Evolutionary conservation across 148 eudicot genomes (phyloP), one percentile per base, ranked within the genome.

Genomic region (Dysphania ambrosioides): DNA sequence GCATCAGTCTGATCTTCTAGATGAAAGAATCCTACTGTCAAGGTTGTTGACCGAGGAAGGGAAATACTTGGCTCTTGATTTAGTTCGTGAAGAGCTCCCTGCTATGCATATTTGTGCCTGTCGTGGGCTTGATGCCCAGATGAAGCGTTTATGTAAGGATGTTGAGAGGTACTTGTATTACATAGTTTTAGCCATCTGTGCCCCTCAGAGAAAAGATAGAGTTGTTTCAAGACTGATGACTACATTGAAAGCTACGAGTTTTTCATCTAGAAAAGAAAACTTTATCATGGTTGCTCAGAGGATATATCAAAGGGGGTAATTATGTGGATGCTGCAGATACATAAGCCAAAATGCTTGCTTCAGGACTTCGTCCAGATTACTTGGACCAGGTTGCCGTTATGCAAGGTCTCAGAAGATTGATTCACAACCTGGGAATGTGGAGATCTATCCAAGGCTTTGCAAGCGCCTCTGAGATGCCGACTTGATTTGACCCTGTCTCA

Each of bases 21-120:
- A 85, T 15, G 83, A 88, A 76, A 97, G 98, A 42, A 62, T 79
- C 34, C 83, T 71, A 76, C 71, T 93, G 67, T 86, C 97, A 49
- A 85, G 83, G 35, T 93, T 93, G 95, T 83, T 79, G 64, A 75
- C 79, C 55, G 68, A 85, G 79, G 93, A 88, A 71, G 97, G n/a
- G 88, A 41, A 84, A 84, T 40, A 57, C 88, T 24, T 82, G 19
- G 79, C 87, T 36, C 74, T 82, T 18, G 80, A 85, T 19, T 80
- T 85, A 81, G 89, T 89, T 72, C 88, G 86, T 26, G 95, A 89
- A 74, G 81, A 94, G 74, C 94, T 93, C 21, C 89, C 91, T 27
- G 97, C 98, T 31, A 93, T 93, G 98, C 89, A 86, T 34, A 80
- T 93, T 32, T 89, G 93, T 75, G 93, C 93, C 21, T 91, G 98